Evolutionary conservation across 2,329 filamentous ascomycete genomes (phyloP).

Genomic region (Scedosporium boydii): DNA sequence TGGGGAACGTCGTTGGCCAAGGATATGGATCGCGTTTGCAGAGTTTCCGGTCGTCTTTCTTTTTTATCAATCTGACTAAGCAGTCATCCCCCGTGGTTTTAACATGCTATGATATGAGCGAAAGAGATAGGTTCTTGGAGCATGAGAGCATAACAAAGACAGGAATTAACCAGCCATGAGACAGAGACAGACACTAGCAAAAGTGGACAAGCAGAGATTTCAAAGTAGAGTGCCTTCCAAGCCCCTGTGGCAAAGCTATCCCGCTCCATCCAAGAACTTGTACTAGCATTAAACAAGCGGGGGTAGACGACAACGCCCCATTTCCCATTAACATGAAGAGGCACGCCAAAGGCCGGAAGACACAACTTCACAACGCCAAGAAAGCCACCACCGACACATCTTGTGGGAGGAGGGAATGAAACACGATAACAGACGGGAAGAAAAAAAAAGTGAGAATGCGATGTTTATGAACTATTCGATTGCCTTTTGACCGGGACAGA

Average conservation of each 20-base stretch:
- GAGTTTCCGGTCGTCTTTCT: not conserved
- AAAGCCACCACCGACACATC: not conserved
- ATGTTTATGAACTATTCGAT: slow-evolving; percentile 45
- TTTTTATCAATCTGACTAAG: not conserved
- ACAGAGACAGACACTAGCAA: not conserved
- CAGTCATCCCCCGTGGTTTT: not conserved
- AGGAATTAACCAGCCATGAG: not conserved
- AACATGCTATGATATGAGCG: not conserved
- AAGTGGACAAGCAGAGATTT: not conserved
- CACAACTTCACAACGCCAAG: not conserved
- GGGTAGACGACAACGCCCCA: slow-evolving; percentile 1
- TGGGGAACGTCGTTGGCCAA: not conserved
- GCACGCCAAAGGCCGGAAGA: not conserved
- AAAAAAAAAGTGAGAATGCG: slow-evolving; percentile 19
- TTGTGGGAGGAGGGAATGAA: not conserved
- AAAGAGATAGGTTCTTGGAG: slow-evolving; percentile 8
- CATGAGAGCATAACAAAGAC: not conserved
- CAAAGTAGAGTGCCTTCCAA: not conserved
- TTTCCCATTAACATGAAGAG: slow-evolving; percentile 1
- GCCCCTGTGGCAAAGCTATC: not conserved
- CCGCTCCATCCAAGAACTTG: not conserved
- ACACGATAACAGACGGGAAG: slow-evolving; percentile 19
- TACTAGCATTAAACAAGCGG: not conserved
- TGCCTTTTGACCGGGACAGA: slow-evolving; percentile 38
- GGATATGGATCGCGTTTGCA: not conserved